Evolutionary conservation across 768 basidiomycete species (phyloP), one percentile per base, ranked within the genome.

Genomic region (Pisolithus microcarpus): DNA sequence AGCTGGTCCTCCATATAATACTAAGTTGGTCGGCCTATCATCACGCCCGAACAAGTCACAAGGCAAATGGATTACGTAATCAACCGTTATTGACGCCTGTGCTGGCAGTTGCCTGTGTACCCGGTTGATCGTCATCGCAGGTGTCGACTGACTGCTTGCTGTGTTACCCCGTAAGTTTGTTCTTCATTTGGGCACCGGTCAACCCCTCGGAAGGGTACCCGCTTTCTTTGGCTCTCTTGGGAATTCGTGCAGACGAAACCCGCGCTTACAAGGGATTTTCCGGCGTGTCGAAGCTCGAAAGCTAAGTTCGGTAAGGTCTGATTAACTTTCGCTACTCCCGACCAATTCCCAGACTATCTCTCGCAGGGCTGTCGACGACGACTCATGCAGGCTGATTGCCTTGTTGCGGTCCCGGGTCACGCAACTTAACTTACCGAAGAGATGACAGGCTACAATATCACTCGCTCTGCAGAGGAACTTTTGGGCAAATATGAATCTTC

Each of bases 371-470:
- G 23, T 52, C 42, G n/a, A 36, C 44, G 21, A 37, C 28, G 23
- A 28, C 43, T 38, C 49, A 44, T 50, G 45, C 42, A 42, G 23
- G 39, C 42, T 51, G 40, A 45, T 49, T 48, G 46, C 7, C 34
- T 24, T 36, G 38, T 40, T 31, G 44, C 54, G 43, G 53, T 39
- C 39, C 49, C 31, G 43, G 45, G 40, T 40, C 37, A 38, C 16
- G 36, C 18, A 37, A 47, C 52, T 50, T 39, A 37, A 39, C 38
- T 51, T 52, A 52, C 30, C 51, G 52, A 53, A 45, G 36, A 55
- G 56, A 90, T 90, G 80, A 76, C 82, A 43, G 74, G 77, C 53
- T 90, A 89, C 72, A 90, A 90, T 62, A 70, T 80, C 60, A 83
- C 84, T 48, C 81, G 88, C 55, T 77, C 77, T 51, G 75, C 72